Evolutionary conservation across 371 early-diverging fungal species (phyloP), one percentile per base, ranked within the genome.

Genomic region (Rhizopus delemar): DNA sequence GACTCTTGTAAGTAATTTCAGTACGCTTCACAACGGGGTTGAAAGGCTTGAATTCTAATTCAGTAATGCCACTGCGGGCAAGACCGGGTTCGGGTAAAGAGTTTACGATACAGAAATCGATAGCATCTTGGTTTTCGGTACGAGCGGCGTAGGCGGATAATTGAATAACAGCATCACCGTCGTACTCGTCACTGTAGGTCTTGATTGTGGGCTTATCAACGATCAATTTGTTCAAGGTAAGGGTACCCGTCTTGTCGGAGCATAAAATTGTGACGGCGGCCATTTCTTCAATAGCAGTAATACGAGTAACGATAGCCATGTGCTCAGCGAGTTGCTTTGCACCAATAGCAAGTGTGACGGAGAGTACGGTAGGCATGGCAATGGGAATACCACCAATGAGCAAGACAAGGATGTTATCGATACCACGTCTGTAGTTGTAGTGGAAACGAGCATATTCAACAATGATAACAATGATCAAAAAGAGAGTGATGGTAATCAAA

Each of bases 221-320:
- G 67, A 80, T 85, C 72, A 95, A 85, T 78, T 93, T 90, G 83
- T 94, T 95, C 59, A 93, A 85, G 36, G 97, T 97, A 65, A 97
- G 81, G 15, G 97, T 97, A 52, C 97, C 97, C 12, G 97, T 97
- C 84, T 97, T 97, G 82, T 96, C 97, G 8, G 93, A 90, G 81
- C 95, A 95, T 63, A 97, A 90, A 51, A 95, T 90, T 50, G 88
- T 87, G 41, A 93, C 93, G 66, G 92, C 92, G n/a, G 95, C 96
- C 70, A 97, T 84, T 62, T 93, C 93, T 76, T 97, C 97, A 57
- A 95, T 92, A 41, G 89, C 88, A 50, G 90, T 85, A 57, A 95
- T 85, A 51, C 88, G 87, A 29, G 93, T 86, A 36, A 95, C 95
- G 61, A 96, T 93, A 12, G 94, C 95, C 70, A 90, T 91, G 76